phyloP scores from a whole-genome alignment of 345 rosid genomes.

The Brassica juncea region DNA sequence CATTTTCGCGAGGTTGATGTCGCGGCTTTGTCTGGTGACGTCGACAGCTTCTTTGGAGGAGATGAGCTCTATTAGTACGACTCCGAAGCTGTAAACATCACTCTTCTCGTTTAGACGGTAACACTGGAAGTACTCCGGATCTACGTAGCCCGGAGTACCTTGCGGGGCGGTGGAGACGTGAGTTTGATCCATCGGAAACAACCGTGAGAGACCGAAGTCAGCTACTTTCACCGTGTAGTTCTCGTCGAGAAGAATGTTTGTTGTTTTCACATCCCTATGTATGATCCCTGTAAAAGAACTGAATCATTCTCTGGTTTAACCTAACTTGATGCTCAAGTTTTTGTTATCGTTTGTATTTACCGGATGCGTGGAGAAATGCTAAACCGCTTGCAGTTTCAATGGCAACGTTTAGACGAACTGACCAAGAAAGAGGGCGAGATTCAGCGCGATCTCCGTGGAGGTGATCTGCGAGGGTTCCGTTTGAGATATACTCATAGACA shows the following conservation, averaged over 20 bases:
- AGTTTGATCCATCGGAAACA: neutral
- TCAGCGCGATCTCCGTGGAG: neutral
- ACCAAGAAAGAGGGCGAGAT: neutral
- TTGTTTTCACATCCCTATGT: neutral
- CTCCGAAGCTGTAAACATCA: neutral
- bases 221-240: neutral
- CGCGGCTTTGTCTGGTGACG: neutral
- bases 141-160: neutral
- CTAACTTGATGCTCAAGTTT: neutral
- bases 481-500: neutral
- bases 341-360: neutral
- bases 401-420: neutral
- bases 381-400: neutral
- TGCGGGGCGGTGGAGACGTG: neutral
- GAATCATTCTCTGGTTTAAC: neutral
- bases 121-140: neutral
- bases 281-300: neutral
- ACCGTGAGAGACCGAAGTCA: neutral
- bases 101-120: neutral
- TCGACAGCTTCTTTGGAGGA: neutral
- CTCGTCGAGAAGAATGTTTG: neutral
- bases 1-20: neutral
- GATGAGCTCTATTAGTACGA: neutral
- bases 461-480: neutral
- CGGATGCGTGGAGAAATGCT: neutral